These are phyloP conservation scores for Tylopilus sp. DNA, from an alignment of 1,284 basidiomycete species.

Conservation along the genomic window DNA sequence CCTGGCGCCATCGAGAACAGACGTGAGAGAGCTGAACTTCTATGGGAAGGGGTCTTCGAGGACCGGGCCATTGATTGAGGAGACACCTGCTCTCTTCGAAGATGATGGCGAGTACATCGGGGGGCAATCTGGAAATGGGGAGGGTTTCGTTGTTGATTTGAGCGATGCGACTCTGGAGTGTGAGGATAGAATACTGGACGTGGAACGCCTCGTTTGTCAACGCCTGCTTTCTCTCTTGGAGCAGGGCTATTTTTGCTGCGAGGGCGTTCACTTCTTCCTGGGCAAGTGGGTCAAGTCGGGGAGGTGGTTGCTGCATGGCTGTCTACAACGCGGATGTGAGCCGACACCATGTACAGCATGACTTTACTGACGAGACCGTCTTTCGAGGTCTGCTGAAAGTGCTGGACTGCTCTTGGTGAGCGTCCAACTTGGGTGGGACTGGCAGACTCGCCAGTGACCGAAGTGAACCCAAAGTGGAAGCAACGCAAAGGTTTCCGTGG, in stretches of 20 bases:
- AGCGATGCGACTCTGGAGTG: constrained; percentile 32
- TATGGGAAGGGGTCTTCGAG: constrained; percentile 31
- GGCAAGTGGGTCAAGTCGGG: constrained; percentile 20
- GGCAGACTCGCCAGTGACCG: constrained; percentile 1
- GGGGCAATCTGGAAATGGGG: constrained; percentile 30
- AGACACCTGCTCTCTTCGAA: constrained; percentile 32
- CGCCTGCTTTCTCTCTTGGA: constrained; percentile 25
- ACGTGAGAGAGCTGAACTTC: constrained; percentile 35
- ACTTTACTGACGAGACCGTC: constrained; percentile 25
- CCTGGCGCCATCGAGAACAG: constrained; percentile 32
- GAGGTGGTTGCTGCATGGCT: constrained; percentile 18
- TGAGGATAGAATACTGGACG: constrained; percentile 29
- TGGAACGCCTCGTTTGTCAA: constrained; percentile 26
- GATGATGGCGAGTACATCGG: constrained; percentile 34
- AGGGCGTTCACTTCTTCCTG: constrained; percentile 29
- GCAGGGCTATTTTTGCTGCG: constrained; percentile 16
- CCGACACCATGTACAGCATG: constrained; percentile 9
- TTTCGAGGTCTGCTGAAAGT: constrained; percentile 13
- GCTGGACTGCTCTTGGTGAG: not conserved
- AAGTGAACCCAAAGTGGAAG: constrained; percentile 14
- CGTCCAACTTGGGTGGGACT: not conserved
- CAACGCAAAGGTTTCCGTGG: constrained; percentile 8
- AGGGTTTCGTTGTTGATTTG: constrained; percentile 32
- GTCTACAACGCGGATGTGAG: constrained; percentile 24
- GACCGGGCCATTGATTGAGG: constrained; percentile 28